Conservation (phyloP, 495 filamentous ascomycete genomes). For the Rhizodiscina lignyota region DNA sequence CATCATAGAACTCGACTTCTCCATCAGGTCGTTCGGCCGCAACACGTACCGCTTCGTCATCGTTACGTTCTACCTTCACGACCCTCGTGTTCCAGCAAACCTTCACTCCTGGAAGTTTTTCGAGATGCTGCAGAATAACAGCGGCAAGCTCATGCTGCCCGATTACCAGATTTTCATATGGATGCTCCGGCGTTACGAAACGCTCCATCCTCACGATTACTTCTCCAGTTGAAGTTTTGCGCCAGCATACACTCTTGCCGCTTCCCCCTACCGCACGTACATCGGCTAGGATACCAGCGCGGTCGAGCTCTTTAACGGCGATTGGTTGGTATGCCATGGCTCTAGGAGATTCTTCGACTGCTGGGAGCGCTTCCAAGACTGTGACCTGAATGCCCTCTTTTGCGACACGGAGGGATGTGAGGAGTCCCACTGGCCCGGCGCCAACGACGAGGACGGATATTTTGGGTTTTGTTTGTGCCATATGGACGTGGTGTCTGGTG, state of each 20-base stretch:
- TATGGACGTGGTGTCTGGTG: too few species aligned
- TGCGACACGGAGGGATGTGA: conserved; percentile 37
- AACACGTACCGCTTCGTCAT: too few species aligned
- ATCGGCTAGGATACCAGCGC: conserved; percentile 40
- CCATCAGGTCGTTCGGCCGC: neutral
- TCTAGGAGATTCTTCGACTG: conserved; percentile 37
- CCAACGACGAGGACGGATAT: conserved; percentile 5
- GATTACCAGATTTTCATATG: conserved; percentile 11
- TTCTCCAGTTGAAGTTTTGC: too few species aligned
- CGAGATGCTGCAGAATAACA: conserved; percentile 9
- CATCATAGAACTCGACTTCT: too few species aligned
- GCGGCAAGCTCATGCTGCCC: conserved; percentile 11
- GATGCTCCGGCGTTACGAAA: conserved; percentile 1
- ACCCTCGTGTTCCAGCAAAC: conserved; percentile 4
- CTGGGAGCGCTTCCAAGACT: conserved; percentile 31
- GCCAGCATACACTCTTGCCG: conserved; percentile 35
- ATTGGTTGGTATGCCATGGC: conserved; percentile 34
- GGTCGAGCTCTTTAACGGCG: conserved; percentile 34
- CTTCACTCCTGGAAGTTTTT: too few species aligned
- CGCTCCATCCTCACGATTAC: conserved; percentile 7
- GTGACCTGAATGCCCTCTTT: conserved; percentile 34
- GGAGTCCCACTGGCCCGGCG: conserved; percentile 20
- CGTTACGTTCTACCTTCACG: too few species aligned
- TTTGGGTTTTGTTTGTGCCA: too few species aligned
- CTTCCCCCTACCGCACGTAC: conserved; percentile 29